Conservation (phyloP, 805 yeast species). For the Hanseniaspora meyeri region DNA sequence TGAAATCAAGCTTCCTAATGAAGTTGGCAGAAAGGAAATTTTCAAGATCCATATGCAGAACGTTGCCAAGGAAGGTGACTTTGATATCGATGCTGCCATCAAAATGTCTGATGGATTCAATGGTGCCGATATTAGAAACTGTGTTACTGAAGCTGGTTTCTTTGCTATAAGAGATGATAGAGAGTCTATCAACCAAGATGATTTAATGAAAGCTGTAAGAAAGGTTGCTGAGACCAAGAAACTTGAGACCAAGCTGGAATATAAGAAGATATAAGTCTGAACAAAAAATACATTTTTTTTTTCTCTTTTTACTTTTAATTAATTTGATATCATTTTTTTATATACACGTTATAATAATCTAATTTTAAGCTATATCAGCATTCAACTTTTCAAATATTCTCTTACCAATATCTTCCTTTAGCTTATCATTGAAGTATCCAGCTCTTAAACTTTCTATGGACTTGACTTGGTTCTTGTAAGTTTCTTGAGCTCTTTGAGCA, state of each 20-base stretch:
- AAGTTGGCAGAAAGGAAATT: slow-evolving; percentile 85
- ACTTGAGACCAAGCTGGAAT: slow-evolving; percentile 89
- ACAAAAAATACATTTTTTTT: neutral
- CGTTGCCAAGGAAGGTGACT: slow-evolving; percentile 83
- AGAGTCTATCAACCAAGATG: slow-evolving; percentile 85
- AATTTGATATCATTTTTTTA: slow-evolving; percentile 17
- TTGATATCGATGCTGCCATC: slow-evolving; percentile 92
- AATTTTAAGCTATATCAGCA: neutral
- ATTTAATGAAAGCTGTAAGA: slow-evolving; percentile 94
- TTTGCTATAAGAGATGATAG: slow-evolving; percentile 96
- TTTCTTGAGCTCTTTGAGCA: slow-evolving; percentile 47
- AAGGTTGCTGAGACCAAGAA: slow-evolving; percentile 95
- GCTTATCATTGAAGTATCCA: slow-evolving; percentile 32
- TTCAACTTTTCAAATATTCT: slow-evolving; percentile 29
- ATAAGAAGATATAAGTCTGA: slow-evolving; percentile 68
- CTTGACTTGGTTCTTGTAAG: slow-evolving; percentile 38
- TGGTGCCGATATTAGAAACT: slow-evolving; percentile 96
- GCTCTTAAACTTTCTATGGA: slow-evolving; percentile 23
- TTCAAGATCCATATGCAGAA: slow-evolving; percentile 84
- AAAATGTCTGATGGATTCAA: slow-evolving; percentile 98
- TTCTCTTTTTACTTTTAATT: neutral
- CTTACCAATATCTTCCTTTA: slow-evolving; percentile 34
- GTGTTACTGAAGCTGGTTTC: slow-evolving; percentile 96
- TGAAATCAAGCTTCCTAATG: slow-evolving; percentile 91
- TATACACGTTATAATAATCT: neutral